Base-by-base conservation (phyloP, 2,329 filamentous ascomycete genomes). In the Claviceps capensis region DNA sequence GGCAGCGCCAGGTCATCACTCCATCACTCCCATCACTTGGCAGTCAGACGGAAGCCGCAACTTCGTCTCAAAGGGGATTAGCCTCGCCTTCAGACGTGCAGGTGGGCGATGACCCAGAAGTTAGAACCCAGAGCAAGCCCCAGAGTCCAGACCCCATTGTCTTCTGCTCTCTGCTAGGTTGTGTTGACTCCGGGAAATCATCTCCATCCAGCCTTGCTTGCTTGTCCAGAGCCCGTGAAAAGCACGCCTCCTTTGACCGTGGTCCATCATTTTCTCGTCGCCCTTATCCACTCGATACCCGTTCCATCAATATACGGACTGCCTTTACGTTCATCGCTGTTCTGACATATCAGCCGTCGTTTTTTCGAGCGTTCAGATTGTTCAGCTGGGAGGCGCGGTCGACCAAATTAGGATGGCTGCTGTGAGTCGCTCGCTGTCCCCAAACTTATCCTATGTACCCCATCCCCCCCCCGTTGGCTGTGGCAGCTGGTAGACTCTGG, bases 361-460 rank as follows among this genome's bases (percentile, higher is more conserved):
- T 47, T 44, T 17, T 49, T 45, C 4, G 47, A 51, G 36, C 36
- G 38, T 52, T 53, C n/a, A 52, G 50, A 47, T 49, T 16, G 50
- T 53, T 46, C 45, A 40, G 13, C 50, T 47, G 40, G 48, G 54
- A 56, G 54, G 54, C 57, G 53, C 56, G 54, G 55, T 53, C 55
- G 60, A 60, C 62, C 62, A 58, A 59, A 61, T 64, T 65, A 70
- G 67, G 66, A 70, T 70, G 67, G 67, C 67, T 67, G 65, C 68
- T 66, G 67, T 70, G 65, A 68, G 67, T 69, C 53, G 52, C 55
- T 69, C 53, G 52, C 55, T 52, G 46, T 51, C 47, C 52, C 47
- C 48, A 43, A 54, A 26, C 49, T 23, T 13, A 13, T 34, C 36
- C 19, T 37, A 26, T 53, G 50, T 38, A 45, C 51, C 51, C 53